A percentile compares a stretch with the other conserved stretches of the same genome.
phyloP scores from a whole-genome alignment of 768 basidiomycete species.

The Tephrocybe sp. region DNA sequence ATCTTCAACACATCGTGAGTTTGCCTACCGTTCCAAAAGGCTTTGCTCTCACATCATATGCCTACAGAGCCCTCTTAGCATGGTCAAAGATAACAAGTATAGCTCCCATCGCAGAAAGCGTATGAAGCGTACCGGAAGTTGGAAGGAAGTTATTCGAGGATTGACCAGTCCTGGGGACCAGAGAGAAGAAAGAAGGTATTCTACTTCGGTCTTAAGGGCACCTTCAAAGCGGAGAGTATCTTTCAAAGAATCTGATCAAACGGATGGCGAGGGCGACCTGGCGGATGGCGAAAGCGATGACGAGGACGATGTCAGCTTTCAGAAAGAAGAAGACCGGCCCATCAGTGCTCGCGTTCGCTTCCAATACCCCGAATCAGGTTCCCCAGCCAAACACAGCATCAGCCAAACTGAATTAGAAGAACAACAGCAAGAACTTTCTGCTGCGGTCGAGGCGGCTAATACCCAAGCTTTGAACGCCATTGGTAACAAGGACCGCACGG shows the following conservation, averaged over 20 bases:
- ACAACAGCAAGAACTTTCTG: constrained; percentile 52
- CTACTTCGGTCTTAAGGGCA: constrained; percentile 28
- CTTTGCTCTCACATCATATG: constrained; percentile 2
- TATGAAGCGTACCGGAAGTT: constrained; percentile 55
- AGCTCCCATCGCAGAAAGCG: constrained; percentile 37
- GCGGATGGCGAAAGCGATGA: constrained; percentile 59
- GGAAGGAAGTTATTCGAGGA: constrained; percentile 58
- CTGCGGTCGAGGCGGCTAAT: constrained; percentile 52
- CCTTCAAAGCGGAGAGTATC: constrained; percentile 15
- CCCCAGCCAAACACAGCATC: constrained; percentile 22
- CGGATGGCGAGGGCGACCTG: constrained; percentile 48
- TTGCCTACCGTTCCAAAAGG: neutral
- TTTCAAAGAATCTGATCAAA: constrained; percentile 17
- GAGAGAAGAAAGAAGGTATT: constrained; percentile 28
- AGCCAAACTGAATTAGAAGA: constrained; percentile 44
- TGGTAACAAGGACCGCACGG: constrained; percentile 30
- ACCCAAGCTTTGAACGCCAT: constrained; percentile 40
- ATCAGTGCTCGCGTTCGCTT: constrained; percentile 73
- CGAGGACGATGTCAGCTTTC: constrained; percentile 35
- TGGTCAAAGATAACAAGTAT: constrained; percentile 73
- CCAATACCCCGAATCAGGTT: constrained; percentile 36
- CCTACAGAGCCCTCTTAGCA: constrained; percentile 76
- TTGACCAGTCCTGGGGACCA: constrained; percentile 40
- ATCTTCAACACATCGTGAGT: constrained; percentile 73
- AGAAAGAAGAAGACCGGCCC: constrained; percentile 72